A percentile compares a stretch with the other conserved stretches of the same genome.
phyloP scores from a whole-genome alignment of 2,329 filamentous ascomycete genomes.

The Sclerotiophoma versabilis region DNA sequence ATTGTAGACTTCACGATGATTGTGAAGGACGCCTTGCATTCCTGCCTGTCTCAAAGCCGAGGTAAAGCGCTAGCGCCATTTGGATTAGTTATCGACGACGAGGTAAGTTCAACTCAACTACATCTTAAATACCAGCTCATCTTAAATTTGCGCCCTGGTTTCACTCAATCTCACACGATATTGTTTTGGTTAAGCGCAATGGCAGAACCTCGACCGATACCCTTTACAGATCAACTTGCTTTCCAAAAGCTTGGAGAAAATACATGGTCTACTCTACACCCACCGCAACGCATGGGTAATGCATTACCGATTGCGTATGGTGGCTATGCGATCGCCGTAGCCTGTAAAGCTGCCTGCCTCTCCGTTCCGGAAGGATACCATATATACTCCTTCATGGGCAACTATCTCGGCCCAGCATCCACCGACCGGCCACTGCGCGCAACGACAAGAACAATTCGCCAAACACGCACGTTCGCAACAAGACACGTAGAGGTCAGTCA shows the following conservation, averaged over 20 bases:
- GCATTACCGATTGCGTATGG: slow-evolving; percentile 53
- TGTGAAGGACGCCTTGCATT: not conserved
- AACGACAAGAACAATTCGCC: slow-evolving; percentile 49
- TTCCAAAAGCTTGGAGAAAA: slow-evolving; percentile 20
- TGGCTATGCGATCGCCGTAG: slow-evolving; percentile 54
- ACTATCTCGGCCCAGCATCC: slow-evolving; percentile 57
- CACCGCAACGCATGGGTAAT: slow-evolving; percentile 51
- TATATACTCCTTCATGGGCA: slow-evolving; percentile 57
- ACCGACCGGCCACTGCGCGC: slow-evolving; percentile 51
- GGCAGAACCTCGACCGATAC: not conserved
- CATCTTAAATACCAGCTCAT: not conserved
- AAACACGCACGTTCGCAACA: slow-evolving; percentile 59
- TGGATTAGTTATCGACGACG: not conserved
- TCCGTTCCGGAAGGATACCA: slow-evolving; percentile 50
- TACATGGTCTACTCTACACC: slow-evolving; percentile 26
- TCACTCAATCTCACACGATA: not conserved
- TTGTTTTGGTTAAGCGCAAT: not conserved
- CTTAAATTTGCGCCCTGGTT: not conserved
- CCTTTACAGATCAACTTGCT: slow-evolving; percentile 26
- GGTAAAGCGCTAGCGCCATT: slow-evolving; percentile 7
- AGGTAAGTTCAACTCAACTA: not conserved
- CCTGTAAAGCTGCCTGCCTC: slow-evolving; percentile 52
- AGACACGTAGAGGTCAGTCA: slow-evolving; percentile 57
- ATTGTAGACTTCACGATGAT: not conserved
- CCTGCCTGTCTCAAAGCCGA: slow-evolving; percentile 4